phyloP scores from a whole-genome alignment of 208 protist genomes.

The Crithidia expoeki region DNA sequence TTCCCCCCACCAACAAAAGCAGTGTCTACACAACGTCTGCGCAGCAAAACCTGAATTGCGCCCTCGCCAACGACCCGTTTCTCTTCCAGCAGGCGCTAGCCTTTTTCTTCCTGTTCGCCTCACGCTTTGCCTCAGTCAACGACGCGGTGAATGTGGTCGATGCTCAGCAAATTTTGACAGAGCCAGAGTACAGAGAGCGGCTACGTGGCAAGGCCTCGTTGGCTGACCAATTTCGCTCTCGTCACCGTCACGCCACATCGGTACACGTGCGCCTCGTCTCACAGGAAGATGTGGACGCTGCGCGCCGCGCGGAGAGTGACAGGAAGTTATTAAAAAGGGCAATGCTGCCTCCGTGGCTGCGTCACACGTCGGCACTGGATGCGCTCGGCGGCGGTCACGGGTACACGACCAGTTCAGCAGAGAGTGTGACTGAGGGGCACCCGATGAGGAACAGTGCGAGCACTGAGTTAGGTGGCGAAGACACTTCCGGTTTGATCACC shows the following conservation, averaged over 20 bases:
- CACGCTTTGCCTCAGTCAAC: slow-evolving; percentile 72
- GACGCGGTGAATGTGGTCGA: slow-evolving; percentile 65
- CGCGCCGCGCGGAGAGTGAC: slow-evolving; percentile 42
- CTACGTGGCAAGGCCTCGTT: slow-evolving; percentile 58
- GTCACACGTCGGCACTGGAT: slow-evolving; percentile 24
- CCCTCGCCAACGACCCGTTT: slow-evolving; percentile 78
- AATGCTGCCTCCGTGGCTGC: slow-evolving; percentile 85
- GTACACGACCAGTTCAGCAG: background rate
- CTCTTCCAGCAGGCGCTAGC: slow-evolving; percentile 85
- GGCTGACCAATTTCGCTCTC: slow-evolving; percentile 80
- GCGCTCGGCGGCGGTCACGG: slow-evolving; percentile 10
- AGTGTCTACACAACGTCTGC: background rate
- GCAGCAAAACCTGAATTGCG: slow-evolving; percentile 32
- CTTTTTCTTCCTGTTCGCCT: slow-evolving; percentile 70
- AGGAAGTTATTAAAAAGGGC: slow-evolving; percentile 77
- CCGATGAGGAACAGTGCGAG: background rate
- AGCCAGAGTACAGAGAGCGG: slow-evolving; percentile 69
- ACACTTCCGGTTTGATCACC: background rate
- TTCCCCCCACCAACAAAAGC: background rate
- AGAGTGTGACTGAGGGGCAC: background rate
- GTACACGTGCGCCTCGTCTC: slow-evolving; percentile 67
- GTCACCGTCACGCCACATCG: slow-evolving; percentile 63
- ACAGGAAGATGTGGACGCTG: slow-evolving; percentile 50
- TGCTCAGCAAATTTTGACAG: slow-evolving; percentile 79
- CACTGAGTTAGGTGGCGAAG: background rate